phyloP scores from a whole-genome alignment of 2,329 filamentous ascomycete species.

The Penicillium digitatum region DNA sequence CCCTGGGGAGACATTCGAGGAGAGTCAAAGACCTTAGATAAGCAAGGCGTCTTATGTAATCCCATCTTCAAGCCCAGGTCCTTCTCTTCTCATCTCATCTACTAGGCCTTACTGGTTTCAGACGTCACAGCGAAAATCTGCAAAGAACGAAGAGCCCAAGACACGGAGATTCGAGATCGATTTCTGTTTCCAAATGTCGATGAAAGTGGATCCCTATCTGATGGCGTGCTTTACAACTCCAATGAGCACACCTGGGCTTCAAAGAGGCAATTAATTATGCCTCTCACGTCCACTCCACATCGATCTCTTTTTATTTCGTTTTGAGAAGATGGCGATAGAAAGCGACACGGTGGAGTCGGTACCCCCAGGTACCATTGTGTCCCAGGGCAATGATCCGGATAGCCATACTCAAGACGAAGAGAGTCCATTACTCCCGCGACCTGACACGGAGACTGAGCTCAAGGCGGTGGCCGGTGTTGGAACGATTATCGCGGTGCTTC shows the following conservation, averaged over 20 bases:
- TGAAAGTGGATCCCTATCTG: neutral
- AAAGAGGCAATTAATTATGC: too few species aligned
- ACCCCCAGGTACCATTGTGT: neutral
- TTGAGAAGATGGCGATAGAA: conserved; percentile 8
- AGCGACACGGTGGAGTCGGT: neutral
- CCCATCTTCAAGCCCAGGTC: too few species aligned
- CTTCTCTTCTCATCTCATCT: too few species aligned
- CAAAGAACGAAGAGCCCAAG: too few species aligned
- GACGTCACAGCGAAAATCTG: too few species aligned
- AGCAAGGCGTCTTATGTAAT: too few species aligned
- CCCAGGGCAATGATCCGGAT: neutral
- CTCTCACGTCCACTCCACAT: too few species aligned
- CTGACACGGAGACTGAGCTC: neutral
- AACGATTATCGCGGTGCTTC: conserved; percentile 28
- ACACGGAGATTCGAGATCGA: too few species aligned
- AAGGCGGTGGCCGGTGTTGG: conserved; percentile 17
- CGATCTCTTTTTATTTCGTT: neutral
- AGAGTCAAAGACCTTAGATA: too few species aligned
- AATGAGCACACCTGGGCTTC: conserved; percentile 15
- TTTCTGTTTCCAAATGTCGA: too few species aligned
- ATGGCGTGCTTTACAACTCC: conserved; percentile 17
- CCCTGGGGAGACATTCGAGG: too few species aligned
- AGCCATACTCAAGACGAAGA: conserved; percentile 15
- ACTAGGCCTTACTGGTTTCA: too few species aligned
- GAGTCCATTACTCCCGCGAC: conserved; percentile 12